Evolutionary conservation across 2,329 filamentous ascomycete species (phyloP).

Genomic region (Claviceps humidiphila): DNA sequence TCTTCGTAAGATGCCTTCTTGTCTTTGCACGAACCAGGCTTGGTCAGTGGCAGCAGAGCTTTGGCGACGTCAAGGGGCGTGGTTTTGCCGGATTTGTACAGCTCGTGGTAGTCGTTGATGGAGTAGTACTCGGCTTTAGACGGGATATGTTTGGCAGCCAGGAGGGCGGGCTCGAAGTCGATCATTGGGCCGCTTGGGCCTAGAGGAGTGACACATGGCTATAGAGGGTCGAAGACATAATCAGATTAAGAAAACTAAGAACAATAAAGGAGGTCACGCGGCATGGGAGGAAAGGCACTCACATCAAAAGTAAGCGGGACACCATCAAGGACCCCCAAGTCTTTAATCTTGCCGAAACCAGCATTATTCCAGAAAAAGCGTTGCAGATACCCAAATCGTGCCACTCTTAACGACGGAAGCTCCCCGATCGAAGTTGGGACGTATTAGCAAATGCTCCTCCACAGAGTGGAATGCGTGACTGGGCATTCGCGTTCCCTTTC

Average conservation of each 20-base stretch:
- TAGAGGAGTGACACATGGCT: slow-evolving; percentile 46
- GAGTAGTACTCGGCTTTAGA: slow-evolving; percentile 48
- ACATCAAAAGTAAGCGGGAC: slow-evolving; percentile 35
- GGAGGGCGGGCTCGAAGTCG: slow-evolving; percentile 28
- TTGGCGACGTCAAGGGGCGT: slow-evolving; percentile 63
- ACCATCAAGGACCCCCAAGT: slow-evolving; percentile 33
- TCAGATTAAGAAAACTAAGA: neutral
- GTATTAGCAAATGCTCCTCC: neutral
- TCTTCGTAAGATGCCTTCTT: slow-evolving; percentile 49
- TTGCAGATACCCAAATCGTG: slow-evolving; percentile 47
- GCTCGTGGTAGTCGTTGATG: slow-evolving; percentile 61
- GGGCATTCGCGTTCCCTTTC: no score
- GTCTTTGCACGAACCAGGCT: slow-evolving; percentile 32
- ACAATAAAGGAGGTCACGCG: no score
- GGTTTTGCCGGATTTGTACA: slow-evolving; percentile 55
- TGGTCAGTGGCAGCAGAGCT: slow-evolving; percentile 57
- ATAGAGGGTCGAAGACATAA: neutral
- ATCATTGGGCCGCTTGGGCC: slow-evolving; percentile 23
- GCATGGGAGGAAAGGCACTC: neutral
- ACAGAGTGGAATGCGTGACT: no score
- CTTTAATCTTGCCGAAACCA: slow-evolving; percentile 33
- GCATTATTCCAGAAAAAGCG: slow-evolving; percentile 59
- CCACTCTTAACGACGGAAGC: slow-evolving; percentile 31
- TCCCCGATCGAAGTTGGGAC: neutral
- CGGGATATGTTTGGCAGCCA: slow-evolving; percentile 25